A percentile compares a stretch with the other conserved stretches of the same genome.
Evolutionary conservation across 2,329 filamentous ascomycete species (phyloP).

Genomic region (Fusarium drepaniforme): DNA sequence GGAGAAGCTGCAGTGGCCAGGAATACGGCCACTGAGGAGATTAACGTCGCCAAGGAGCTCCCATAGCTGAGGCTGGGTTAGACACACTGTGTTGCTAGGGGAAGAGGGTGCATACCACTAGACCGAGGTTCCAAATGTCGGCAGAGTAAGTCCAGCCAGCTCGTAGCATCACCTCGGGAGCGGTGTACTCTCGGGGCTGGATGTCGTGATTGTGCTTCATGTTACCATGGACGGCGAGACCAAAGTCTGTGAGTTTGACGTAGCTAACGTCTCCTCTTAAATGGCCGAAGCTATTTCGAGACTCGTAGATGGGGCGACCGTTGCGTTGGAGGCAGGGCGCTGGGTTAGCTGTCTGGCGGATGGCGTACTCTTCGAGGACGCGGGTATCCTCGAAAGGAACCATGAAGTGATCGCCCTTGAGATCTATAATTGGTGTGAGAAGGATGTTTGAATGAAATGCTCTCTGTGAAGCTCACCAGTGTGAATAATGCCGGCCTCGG

Average conservation of each 20-base stretch:
- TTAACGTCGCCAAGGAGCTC: conserved; percentile 47
- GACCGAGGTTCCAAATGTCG: conserved; percentile 48
- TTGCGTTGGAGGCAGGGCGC: conserved; percentile 37
- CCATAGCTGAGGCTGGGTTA: conserved; percentile 38
- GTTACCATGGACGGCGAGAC: conserved; percentile 43
- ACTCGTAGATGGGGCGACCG: conserved; percentile 40
- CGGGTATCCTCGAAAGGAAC: conserved; percentile 40
- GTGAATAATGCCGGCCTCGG: conserved; percentile 54
- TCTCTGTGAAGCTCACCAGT: conserved; percentile 47
- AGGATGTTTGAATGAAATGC: accelerated
- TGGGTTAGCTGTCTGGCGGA: conserved; percentile 40
- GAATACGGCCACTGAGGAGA: conserved; percentile 36
- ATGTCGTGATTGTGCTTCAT: conserved; percentile 40
- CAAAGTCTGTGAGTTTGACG: conserved; percentile 47
- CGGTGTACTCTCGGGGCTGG: conserved; percentile 46
- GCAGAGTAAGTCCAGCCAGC: conserved; percentile 48
- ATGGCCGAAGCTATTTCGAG: conserved; percentile 39
- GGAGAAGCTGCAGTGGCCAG: conserved; percentile 38
- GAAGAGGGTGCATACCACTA: conserved; percentile 38
- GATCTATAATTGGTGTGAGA: conserved; percentile 28
- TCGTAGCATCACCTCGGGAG: conserved; percentile 48
- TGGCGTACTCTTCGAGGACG: conserved; percentile 40
- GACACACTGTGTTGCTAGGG: background rate
- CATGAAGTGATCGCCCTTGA: conserved; percentile 44
- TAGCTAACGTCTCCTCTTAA: conserved; percentile 38